A percentile compares a stretch with the other conserved stretches of the same genome.
Evolutionary conservation across 2,329 filamentous ascomycete species (phyloP).

Genomic region (Pyrenophora teres): DNA sequence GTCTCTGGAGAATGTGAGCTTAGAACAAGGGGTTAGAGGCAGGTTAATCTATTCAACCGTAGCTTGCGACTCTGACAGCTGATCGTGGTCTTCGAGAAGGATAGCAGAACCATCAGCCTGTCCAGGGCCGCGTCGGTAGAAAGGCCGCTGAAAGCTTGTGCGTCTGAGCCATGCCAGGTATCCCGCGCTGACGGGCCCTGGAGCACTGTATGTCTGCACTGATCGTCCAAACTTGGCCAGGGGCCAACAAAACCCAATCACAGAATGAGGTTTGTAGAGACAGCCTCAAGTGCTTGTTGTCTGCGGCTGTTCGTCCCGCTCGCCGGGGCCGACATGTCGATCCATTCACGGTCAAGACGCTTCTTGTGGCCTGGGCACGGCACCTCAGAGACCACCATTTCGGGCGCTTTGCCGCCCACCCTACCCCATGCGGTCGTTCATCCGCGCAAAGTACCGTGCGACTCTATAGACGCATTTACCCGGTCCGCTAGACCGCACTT

Average conservation of each 20-base stretch:
- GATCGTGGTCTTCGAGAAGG: slow-evolving; percentile 17
- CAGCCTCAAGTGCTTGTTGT: slow-evolving; percentile 10
- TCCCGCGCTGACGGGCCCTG: slow-evolving; percentile 9
- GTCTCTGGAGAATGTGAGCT: slow-evolving; percentile 14
- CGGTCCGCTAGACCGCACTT: slow-evolving; percentile 35
- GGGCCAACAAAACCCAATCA: slow-evolving; percentile 2
- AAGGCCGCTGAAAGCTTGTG: slow-evolving; percentile 6
- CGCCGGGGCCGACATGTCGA: slow-evolving; percentile 14
- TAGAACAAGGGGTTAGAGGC: slow-evolving; percentile 21
- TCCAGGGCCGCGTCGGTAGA: neutral
- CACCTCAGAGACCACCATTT: slow-evolving; percentile 18
- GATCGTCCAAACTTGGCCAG: neutral
- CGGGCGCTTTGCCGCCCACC: slow-evolving; percentile 20
- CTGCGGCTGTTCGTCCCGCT: slow-evolving; percentile 13
- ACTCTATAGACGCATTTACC: slow-evolving; percentile 32
- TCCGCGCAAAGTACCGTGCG: slow-evolving; percentile 25
- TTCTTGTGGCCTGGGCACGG: slow-evolving; percentile 10
- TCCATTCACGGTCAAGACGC: slow-evolving; percentile 8
- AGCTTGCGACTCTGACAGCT: slow-evolving; percentile 10
- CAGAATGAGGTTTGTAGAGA: neutral
- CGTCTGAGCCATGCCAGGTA: slow-evolving; percentile 2
- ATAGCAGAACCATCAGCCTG: slow-evolving; percentile 8
- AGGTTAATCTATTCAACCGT: slow-evolving; percentile 27
- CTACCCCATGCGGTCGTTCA: slow-evolving; percentile 28
- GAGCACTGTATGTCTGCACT: slow-evolving; percentile 1